Evolutionary conservation across 371 early-diverging fungal genomes (phyloP), one percentile per base, ranked within the genome.

Genomic region (Syncephalis plumigaleata): DNA sequence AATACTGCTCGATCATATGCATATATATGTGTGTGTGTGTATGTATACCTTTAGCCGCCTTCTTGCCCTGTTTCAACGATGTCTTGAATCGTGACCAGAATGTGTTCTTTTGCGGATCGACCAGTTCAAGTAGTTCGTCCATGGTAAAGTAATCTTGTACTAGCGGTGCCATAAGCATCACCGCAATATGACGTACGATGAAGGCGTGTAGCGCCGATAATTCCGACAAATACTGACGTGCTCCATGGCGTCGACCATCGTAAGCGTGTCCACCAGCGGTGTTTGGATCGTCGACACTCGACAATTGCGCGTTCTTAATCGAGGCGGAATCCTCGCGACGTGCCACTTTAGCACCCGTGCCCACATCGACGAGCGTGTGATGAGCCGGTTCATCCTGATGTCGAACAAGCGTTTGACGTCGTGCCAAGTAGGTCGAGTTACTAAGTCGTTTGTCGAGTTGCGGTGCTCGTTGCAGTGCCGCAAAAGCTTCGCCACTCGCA

Each of bases 161-260:
- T 20, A 86, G 58, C 15, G 77, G 80, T 9, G 83, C 72, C 45
- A 95, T 52, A 23, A 72, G 67, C 16, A 82, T 59, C 0, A 87
- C 84, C 0, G 93, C 91, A 40, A 87, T 66, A 50, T 89, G 89
- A 47, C 83, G 79, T 36, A 89, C 77, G 55, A 81, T 81, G 53
- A 91, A 79, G 45, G 77, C 73, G 51, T 88, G 84, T 5, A 91
- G 63, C 0, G 81, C 81, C 20, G 81, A 77, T 25, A 91, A 65
- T 48, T 95, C 94, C 15, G 79, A 73, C 48, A 89, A 64, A 48
- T 74, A 82, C 36, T 63, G 31, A 11, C 31, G 31, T 11, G 31
- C 4, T 31, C 11, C 31, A 31, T 11, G 31, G 4, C 7, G 31
- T 31, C 11, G 31, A 31, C 31, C 31, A 31, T 15, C 3, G 36